A percentile compares a stretch with the other conserved stretches of the same genome.
These are phyloP conservation scores for Hirschfeldia incana DNA, from an alignment of 345 rosid genomes.

Conservation along the genomic window DNA sequence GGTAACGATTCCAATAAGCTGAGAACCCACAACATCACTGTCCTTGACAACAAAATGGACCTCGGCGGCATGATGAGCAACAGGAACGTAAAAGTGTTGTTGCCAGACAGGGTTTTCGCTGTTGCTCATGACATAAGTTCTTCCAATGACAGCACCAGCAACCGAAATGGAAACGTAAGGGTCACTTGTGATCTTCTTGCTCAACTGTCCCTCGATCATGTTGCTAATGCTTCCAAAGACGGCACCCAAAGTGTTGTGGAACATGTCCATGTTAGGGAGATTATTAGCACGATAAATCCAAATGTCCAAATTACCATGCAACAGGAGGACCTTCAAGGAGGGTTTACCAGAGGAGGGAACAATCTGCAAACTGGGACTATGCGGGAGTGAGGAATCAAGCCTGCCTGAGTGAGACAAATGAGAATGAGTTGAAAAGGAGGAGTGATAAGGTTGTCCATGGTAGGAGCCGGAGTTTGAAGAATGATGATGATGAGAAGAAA, in stretches of 20 bases:
- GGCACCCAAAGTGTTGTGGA: conserved; percentile 85
- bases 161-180: conserved; percentile 75
- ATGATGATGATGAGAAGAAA: conserved; percentile 38
- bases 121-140: conserved; percentile 77
- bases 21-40: conserved; percentile 80
- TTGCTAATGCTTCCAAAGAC: conserved; percentile 55
- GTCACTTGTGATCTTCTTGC: conserved; percentile 72
- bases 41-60: conserved; percentile 86
- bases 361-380: conserved; percentile 46
- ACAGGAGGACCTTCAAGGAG: conserved; percentile 70
- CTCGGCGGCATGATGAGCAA: conserved; percentile 77
- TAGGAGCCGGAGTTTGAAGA: conserved; percentile 44
- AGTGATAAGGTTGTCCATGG: conserved; percentile 49
- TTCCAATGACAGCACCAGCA: conserved; percentile 70
- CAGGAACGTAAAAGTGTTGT: conserved; percentile 76
- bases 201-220: conserved; percentile 59
- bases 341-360: conserved; percentile 62
- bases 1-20: conserved; percentile 71
- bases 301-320: conserved; percentile 92
- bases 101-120: conserved; percentile 78
- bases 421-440: conserved; percentile 54
- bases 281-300: conserved; percentile 69
- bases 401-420: conserved; percentile 46
- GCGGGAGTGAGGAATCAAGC: conserved; percentile 51
- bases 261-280: conserved; percentile 98